phyloP scores from a whole-genome alignment of 228 moss, liverwort and hornwort genomes.

The Sphagnum magellanicum region DNA sequence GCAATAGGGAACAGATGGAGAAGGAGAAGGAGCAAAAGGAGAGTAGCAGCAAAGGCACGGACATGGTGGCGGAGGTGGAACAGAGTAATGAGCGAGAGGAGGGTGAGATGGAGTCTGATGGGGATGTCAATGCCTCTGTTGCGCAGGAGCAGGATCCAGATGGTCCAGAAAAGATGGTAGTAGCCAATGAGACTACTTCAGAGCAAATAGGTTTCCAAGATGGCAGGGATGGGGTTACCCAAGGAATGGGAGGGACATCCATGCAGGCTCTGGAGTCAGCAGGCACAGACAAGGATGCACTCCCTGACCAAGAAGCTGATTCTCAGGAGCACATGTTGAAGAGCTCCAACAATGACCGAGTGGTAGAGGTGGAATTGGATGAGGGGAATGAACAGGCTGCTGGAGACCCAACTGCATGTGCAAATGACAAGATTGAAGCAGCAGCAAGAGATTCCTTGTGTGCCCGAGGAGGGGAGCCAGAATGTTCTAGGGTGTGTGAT shows the following conservation, averaged over 20 bases:
- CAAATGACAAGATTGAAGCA: constrained; percentile 15
- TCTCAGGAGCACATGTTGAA: neutral
- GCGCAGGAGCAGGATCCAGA: constrained; percentile 19
- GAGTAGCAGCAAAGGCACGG: constrained; percentile 14
- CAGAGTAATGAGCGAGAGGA: constrained; percentile 68
- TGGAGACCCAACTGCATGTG: constrained; percentile 29
- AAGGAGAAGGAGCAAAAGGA: constrained; percentile 18
- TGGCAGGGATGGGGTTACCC: constrained; percentile 22
- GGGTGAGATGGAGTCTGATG: constrained; percentile 66
- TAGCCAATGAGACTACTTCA: constrained; percentile 20
- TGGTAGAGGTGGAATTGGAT: constrained; percentile 52
- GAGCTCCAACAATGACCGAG: constrained; percentile 20
- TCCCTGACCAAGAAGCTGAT: constrained; percentile 4
- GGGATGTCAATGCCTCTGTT: constrained; percentile 33
- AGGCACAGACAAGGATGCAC: constrained; percentile 6
- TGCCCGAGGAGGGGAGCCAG: constrained; percentile 1
- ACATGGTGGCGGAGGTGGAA: constrained; percentile 12
- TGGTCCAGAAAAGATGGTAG: constrained; percentile 31
- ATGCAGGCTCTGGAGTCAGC: constrained; percentile 6
- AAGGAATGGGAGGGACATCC: constrained; percentile 14
- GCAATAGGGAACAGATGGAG: constrained; percentile 12
- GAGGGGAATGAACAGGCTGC: no score
- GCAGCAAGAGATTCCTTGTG: neutral
- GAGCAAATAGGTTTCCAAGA: constrained; percentile 17
- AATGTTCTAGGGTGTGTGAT: constrained; percentile 32